A percentile compares a stretch with the other conserved stretches of the same genome.
These are phyloP conservation scores for Claviceps maximensis DNA, from an alignment of 2,329 filamentous ascomycete species.

Conservation along the genomic window DNA sequence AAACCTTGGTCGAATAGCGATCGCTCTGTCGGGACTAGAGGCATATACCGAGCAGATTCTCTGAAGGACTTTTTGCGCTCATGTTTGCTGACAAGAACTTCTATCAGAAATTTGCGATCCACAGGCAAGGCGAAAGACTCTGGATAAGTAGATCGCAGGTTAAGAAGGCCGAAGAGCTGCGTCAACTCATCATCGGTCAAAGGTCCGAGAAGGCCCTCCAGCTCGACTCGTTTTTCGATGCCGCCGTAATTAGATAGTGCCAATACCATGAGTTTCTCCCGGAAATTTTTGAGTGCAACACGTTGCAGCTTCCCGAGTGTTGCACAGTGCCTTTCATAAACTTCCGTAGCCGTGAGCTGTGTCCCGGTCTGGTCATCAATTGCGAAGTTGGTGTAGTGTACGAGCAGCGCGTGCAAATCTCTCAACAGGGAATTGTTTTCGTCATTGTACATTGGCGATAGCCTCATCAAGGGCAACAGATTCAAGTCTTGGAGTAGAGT, in stretches of 20 bases:
- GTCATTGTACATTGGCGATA: slow-evolving; percentile 67
- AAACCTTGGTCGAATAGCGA: slow-evolving; percentile 68
- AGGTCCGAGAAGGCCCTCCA: slow-evolving; percentile 59
- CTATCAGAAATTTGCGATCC: slow-evolving; percentile 52
- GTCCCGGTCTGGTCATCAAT: slow-evolving; percentile 83
- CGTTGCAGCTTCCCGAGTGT: slow-evolving; percentile 68
- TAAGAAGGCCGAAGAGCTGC: slow-evolving; percentile 54
- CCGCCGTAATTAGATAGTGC: slow-evolving; percentile 86
- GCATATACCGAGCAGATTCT: slow-evolving; percentile 57
- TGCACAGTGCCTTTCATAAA: slow-evolving; percentile 69
- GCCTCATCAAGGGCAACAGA: slow-evolving; percentile 58
- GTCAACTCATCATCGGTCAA: slow-evolving; percentile 64
- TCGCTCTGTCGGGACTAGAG: slow-evolving; percentile 71
- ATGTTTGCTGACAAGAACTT: slow-evolving; percentile 61
- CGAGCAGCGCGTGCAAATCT: slow-evolving; percentile 67
- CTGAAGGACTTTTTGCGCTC: slow-evolving; percentile 74
- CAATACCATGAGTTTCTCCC: slow-evolving; percentile 79
- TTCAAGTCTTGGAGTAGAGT: slow-evolving; percentile 77
- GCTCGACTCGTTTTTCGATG: slow-evolving; percentile 66
- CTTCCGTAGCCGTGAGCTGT: slow-evolving; percentile 57
- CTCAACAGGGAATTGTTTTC: slow-evolving; percentile 65
- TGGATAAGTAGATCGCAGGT: slow-evolving; percentile 75
- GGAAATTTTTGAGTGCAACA: slow-evolving; percentile 67
- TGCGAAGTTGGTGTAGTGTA: slow-evolving; percentile 77
- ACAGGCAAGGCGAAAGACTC: slow-evolving; percentile 49